A percentile compares a stretch with the other conserved stretches of the same genome.
Conservation (phyloP, 2,329 filamentous ascomycete species). For the Fusarium sp. region DNA sequence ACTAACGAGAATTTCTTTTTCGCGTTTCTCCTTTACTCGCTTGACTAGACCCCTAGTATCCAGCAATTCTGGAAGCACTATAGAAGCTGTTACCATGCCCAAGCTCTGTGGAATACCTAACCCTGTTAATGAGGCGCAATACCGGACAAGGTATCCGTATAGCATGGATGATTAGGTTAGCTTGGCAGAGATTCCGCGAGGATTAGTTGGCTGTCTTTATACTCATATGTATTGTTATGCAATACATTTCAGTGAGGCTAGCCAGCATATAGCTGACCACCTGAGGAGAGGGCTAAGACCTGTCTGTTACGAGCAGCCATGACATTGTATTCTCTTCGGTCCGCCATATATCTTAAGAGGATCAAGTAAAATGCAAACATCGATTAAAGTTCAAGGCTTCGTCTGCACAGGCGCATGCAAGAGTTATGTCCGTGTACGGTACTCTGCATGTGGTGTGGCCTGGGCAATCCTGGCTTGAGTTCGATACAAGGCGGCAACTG, state of each 20-base stretch:
- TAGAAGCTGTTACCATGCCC: conserved; percentile 14
- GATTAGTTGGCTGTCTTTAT: conserved; percentile 1
- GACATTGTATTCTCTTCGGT: too few relatives aligned
- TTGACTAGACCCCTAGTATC: conserved; percentile 12
- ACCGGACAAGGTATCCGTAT: conserved; percentile 16
- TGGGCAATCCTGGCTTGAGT: conserved; percentile 23
- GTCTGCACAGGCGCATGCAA: conserved; percentile 13
- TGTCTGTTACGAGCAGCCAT: not conserved
- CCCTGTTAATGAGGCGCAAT: conserved; percentile 31
- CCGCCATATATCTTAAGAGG: not conserved
- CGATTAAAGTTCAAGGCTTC: conserved; percentile 7
- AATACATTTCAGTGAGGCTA: not conserved
- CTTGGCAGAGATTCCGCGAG: conserved; percentile 22
- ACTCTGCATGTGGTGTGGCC: conserved; percentile 5
- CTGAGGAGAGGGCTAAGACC: not conserved
- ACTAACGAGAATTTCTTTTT: conserved; percentile 24
- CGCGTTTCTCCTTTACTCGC: conserved; percentile 17
- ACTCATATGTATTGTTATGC: not conserved
- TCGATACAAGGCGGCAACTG: conserved; percentile 30
- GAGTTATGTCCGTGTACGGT: not conserved
- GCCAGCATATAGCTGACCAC: conserved; percentile 1
- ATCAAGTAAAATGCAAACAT: conserved; percentile 5
- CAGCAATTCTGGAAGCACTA: conserved; percentile 29
- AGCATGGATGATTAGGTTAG: conserved; percentile 25
- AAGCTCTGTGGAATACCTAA: conserved; percentile 11